Percentiles rank a stretch among this genome's conserved stretches.
phyloP scores from a whole-genome alignment of 257 asterid species.

The Solanum sitiens region DNA sequence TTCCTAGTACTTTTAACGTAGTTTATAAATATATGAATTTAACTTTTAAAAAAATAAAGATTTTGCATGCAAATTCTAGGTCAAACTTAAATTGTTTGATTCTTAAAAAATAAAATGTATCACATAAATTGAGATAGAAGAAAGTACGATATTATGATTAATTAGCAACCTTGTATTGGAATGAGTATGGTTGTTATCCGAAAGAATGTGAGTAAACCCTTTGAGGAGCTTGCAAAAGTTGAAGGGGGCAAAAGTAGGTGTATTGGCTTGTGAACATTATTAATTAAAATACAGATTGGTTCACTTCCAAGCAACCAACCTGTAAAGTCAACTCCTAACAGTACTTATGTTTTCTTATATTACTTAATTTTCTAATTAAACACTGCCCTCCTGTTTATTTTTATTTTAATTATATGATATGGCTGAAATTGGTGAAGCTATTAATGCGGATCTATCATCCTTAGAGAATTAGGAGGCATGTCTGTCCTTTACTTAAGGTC shows the following conservation, averaged over 20 bases:
- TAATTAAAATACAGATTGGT: slow-evolving; percentile 1
- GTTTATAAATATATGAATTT: too few relatives aligned
- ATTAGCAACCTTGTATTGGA: neutral
- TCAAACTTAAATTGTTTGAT: too few relatives aligned
- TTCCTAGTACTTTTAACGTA: too few relatives aligned
- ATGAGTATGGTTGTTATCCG: neutral
- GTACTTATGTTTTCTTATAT: slow-evolving; percentile 30
- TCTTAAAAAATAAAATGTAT: too few relatives aligned
- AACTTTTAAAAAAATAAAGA: too few relatives aligned
- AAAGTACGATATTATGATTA: neutral
- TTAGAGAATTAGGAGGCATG: slow-evolving; percentile 28
- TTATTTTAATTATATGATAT: neutral
- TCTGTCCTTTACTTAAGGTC: slow-evolving; percentile 21
- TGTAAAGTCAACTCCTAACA: slow-evolving; percentile 78
- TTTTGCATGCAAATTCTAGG: too few relatives aligned
- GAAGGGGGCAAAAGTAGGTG: neutral
- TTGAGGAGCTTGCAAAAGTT: neutral
- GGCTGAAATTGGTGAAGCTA: slow-evolving; percentile 36
- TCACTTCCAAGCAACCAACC: slow-evolving; percentile 17
- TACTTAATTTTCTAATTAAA: slow-evolving; percentile 2
- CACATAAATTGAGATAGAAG: neutral
- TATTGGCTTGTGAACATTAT: slow-evolving; percentile 1
- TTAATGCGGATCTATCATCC: slow-evolving; percentile 46
- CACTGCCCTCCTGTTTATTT: neutral
- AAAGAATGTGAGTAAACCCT: neutral